Evolutionary conservation across 2,329 filamentous ascomycete genomes (phyloP).

Genomic region (Neonectria punicea): DNA sequence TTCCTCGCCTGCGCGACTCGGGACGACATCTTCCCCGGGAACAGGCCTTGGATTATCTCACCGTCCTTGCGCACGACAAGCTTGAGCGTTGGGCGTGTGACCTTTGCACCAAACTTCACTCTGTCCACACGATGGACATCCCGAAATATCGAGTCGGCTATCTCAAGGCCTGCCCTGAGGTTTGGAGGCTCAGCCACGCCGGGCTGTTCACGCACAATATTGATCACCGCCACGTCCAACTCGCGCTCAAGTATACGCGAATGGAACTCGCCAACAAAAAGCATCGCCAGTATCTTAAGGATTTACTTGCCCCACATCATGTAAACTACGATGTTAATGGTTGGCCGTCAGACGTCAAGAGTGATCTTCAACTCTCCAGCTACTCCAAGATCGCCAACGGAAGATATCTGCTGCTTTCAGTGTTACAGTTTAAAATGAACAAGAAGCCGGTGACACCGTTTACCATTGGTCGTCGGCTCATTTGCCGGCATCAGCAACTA

Average conservation of each 20-base stretch:
- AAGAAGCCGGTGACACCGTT: background rate
- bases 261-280: background rate
- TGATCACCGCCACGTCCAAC: slow-evolving; percentile 18
- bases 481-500: background rate
- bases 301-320: slow-evolving; percentile 3
- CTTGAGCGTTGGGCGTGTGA: slow-evolving; percentile 27
- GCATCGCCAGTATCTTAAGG: slow-evolving; percentile 8
- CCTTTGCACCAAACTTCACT: slow-evolving; percentile 17
- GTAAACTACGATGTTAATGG: background rate
- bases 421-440: background rate
- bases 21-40: background rate
- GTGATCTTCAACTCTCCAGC: background rate
- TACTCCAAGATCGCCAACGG: slow-evolving; percentile 22
- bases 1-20: background rate
- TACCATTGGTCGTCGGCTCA: background rate
- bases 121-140: background rate
- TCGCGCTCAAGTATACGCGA: slow-evolving; percentile 28
- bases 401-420: slow-evolving; percentile 12
- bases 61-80: slow-evolving; percentile 17
- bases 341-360: fast-evolving
- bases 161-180: background rate
- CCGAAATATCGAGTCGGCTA: background rate
- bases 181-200: too few relatives aligned
- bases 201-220: background rate
- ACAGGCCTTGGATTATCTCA: slow-evolving; percentile 11